These are phyloP conservation scores for Monosporascus sp. DNA, from an alignment of 2,329 filamentous ascomycete species.

Conservation along the genomic window DNA sequence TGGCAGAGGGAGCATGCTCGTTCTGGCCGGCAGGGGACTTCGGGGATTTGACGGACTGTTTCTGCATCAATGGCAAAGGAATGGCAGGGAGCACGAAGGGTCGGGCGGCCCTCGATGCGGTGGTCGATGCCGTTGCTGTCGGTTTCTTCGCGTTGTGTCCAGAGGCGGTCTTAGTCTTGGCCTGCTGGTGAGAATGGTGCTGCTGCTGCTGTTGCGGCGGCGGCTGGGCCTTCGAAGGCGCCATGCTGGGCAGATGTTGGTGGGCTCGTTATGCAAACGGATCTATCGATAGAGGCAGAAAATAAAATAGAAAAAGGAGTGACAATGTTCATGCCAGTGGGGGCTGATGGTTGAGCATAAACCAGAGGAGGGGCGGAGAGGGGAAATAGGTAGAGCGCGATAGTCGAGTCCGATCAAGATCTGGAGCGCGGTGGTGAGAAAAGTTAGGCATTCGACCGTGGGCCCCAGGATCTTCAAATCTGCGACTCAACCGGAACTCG, in stretches of 20 bases:
- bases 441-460: slow-evolving; percentile 14
- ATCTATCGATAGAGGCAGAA: background rate
- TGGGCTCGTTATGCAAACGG: background rate
- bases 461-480: slow-evolving; percentile 16
- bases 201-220: background rate
- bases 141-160: slow-evolving; percentile 19
- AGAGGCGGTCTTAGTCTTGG: slow-evolving; percentile 12
- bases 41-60: slow-evolving; percentile 13
- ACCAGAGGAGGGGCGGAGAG: background rate
- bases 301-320: background rate
- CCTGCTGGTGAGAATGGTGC: background rate
- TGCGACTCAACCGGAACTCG: slow-evolving; percentile 23
- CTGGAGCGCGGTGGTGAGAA: slow-evolving; percentile 14
- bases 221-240: slow-evolving; percentile 1
- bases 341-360: background rate
- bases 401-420: slow-evolving; percentile 14
- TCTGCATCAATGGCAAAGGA: slow-evolving; percentile 24
- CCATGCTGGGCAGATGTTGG: background rate
- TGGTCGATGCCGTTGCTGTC: slow-evolving; percentile 5
- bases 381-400: background rate
- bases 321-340: background rate
- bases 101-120: slow-evolving; percentile 12
- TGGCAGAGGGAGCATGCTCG: slow-evolving; percentile 8
- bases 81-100: slow-evolving; percentile 26
- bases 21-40: slow-evolving; percentile 7